Base-by-base conservation (phyloP, 305 asterid genomes). In the Fraxinus angustifolia region DNA sequence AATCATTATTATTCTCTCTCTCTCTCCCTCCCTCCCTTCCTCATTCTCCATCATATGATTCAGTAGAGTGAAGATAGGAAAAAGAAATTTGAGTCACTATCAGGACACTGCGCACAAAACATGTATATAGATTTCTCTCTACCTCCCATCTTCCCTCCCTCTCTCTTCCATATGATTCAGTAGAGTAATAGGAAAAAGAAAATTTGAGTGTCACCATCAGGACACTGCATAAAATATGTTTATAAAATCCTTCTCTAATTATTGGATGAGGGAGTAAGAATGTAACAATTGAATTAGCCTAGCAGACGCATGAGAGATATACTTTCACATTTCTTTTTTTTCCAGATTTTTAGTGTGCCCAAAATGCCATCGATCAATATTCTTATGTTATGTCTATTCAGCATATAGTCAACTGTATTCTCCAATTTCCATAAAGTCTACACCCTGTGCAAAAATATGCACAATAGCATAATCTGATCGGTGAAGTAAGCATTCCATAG, bases 211-310 rank as follows among this genome's bases (percentile, higher is more conserved):
- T 58, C 30, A 58, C 67, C 6, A 56, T 56, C 67, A 17, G 26
- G 67, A 56, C 67, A 17, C 68, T 19, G 68, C 68, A 58, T 58
- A 58, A 58, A 58, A 19, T 21, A 19, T 58, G 70, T 58, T 58
- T 21, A 58, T 19, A 58, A 19, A 58, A 58, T 58, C 68, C 30
- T 17, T 58, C 68, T 19, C 68, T 19, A 58, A 19, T 19, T 58
- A 58, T 58, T 19, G 68, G 68, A 58, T 8, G 68, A 21, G 31
- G 68, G 68, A 17, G 30, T 58, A 58, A 67, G 72, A 19, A 62
- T 62, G 78, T 11, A 76, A 77, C 19, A 48, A 48, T 23, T 81
- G 81, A 40, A 30, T 81, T 67, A 76, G 84, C 34, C 35, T 31
- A 23, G 19, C 21, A 68, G 23, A 30, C 3, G 19, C 60, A 40